Evolutionary conservation across 768 basidiomycete species (phyloP).

Genomic region (Leucocoprinus sp.): DNA sequence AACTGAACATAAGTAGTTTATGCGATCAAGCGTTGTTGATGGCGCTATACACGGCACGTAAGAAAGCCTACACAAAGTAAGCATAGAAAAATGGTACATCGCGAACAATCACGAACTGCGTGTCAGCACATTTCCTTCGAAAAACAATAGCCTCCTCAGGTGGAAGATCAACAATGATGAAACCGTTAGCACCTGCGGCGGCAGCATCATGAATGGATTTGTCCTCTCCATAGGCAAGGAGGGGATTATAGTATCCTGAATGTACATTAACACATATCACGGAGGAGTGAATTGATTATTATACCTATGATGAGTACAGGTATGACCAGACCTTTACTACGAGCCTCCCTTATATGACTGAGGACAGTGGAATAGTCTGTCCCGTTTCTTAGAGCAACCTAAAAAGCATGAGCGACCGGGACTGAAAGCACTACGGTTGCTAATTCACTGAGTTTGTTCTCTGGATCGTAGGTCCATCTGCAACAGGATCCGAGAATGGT

Average conservation of each 20-base stretch:
- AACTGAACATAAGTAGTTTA: constrained; percentile 86
- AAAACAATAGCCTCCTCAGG: constrained; percentile 93
- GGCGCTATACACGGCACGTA: constrained; percentile 96
- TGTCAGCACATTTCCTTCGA: constrained; percentile 75
- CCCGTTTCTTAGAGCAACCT: constrained; percentile 81
- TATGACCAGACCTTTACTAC: constrained; percentile 69
- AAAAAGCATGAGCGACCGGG: constrained; percentile 8
- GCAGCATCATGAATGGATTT: constrained; percentile 85
- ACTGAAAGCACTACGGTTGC: neutral
- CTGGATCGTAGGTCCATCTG: constrained; percentile 92
- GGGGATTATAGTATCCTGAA: constrained; percentile 93
- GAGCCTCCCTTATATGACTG: constrained; percentile 66
- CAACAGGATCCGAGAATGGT: constrained; percentile 94
- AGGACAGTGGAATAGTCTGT: constrained; percentile 74
- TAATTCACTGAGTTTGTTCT: constrained; percentile 79
- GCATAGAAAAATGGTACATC: neutral
- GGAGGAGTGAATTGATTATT: constrained; percentile 12
- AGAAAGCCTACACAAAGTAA: constrained; percentile 52
- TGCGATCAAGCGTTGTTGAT: constrained; percentile 79
- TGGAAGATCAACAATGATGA: constrained; percentile 95
- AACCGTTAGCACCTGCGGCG: constrained; percentile 94
- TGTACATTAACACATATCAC: constrained; percentile 6
- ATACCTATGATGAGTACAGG: constrained; percentile 94
- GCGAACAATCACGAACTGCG: constrained; percentile 48
- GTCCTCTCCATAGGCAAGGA: constrained; percentile 93